A percentile compares a stretch with the other conserved stretches of the same genome.
Evolutionary conservation across 208 protist genomes (phyloP).

Genomic region (Trypanosoma melophagium): DNA sequence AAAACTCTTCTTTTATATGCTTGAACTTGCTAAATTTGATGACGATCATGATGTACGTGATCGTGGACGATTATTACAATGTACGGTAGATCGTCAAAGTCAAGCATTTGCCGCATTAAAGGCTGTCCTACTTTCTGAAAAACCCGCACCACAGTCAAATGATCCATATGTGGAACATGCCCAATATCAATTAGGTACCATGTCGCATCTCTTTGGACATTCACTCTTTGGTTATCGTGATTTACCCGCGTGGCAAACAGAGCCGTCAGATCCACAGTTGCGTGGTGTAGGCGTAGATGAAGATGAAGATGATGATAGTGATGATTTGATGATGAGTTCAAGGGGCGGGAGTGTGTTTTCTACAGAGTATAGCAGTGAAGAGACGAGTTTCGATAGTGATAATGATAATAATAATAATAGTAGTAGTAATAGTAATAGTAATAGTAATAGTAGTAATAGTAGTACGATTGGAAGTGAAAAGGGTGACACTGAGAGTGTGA

Average conservation of each 20-base stretch:
- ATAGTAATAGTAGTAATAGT: too few relatives aligned
- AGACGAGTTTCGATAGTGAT: not conserved
- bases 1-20: slow-evolving; percentile 57
- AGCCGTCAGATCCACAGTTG: slow-evolving; percentile 34
- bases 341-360: not conserved
- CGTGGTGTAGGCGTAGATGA: slow-evolving; percentile 23
- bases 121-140: slow-evolving; percentile 47
- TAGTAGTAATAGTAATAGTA: not conserved
- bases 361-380: not conserved
- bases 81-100: slow-evolving; percentile 49
- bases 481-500: too few relatives aligned
- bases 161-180: slow-evolving; percentile 46
- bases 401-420: not conserved
- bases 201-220: slow-evolving; percentile 57
- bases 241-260: slow-evolving; percentile 54
- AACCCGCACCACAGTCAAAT: slow-evolving; percentile 42
- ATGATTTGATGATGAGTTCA: not conserved
- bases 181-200: slow-evolving; percentile 56
- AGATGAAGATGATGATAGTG: slow-evolving; percentile 1
- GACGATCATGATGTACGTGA: slow-evolving; percentile 78
- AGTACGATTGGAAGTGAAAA: too few relatives aligned
- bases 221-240: slow-evolving; percentile 43
- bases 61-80: slow-evolving; percentile 51
- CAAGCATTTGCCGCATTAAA: slow-evolving; percentile 50
- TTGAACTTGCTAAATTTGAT: slow-evolving; percentile 75